Evolutionary conservation across 352 stramenopile species (phyloP).

Genomic region (Elongisporangium prolatum): DNA sequence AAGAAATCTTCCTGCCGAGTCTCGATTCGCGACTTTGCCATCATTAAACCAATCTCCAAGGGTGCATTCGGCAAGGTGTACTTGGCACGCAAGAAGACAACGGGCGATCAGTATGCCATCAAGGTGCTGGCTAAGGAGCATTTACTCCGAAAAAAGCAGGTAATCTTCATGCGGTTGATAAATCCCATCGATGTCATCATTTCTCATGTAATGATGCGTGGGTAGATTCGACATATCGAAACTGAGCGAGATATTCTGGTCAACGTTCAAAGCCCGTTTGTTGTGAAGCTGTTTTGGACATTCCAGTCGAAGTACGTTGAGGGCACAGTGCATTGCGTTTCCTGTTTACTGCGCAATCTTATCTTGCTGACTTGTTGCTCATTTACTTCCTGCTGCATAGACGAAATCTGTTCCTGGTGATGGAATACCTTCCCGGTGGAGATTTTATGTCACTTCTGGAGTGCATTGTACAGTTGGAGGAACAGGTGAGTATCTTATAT

Average conservation of each 20-base stretch:
- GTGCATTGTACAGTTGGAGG: constrained; percentile 85
- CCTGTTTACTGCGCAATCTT: too few species aligned
- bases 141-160: constrained; percentile 86
- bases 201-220: constrained; percentile 2
- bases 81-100: constrained; percentile 81
- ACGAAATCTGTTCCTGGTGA: constrained; percentile 85
- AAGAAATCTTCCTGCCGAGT: constrained; percentile 47
- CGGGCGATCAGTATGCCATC: constrained; percentile 87
- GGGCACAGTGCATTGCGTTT: constrained; percentile 1
- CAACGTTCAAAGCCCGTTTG: constrained; percentile 84
- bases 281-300: constrained; percentile 90
- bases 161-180: constrained; percentile 11
- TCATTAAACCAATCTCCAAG: constrained; percentile 88
- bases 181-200: not conserved
- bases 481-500: constrained; percentile 40
- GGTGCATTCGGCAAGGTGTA: constrained; percentile 89
- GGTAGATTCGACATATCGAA: constrained; percentile 81
- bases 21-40: constrained; percentile 83
- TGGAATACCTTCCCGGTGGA: constrained; percentile 88
- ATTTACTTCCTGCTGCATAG: constrained; percentile 26
- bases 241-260: constrained; percentile 87
- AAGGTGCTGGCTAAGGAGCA: constrained; percentile 90
- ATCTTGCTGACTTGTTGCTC: too few species aligned
- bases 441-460: constrained; percentile 90
- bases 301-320: constrained; percentile 84